Percentiles rank a stretch among this genome's conserved stretches.
Conservation (phyloP, 2,329 filamentous ascomycete species). For the Fusarium hainanense region DNA sequence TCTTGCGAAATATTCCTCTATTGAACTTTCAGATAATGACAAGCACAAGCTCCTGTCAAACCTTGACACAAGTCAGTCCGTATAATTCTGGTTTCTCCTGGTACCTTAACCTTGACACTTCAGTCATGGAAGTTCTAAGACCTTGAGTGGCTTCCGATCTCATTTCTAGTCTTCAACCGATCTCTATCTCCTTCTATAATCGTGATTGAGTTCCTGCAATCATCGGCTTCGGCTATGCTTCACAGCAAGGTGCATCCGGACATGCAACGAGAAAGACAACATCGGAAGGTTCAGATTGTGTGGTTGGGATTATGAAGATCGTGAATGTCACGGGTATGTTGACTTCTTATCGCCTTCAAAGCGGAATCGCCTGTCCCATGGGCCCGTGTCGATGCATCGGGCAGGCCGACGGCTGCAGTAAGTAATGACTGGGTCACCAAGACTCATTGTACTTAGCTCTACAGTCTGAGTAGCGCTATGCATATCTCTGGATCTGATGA, state of each 20-base stretch:
- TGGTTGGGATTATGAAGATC: not conserved
- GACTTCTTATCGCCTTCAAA: not conserved
- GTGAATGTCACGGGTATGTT: not conserved
- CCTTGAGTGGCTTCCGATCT: not conserved
- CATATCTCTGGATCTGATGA: not conserved
- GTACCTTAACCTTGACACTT: not conserved
- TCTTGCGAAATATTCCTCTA: no score
- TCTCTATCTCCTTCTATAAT: not conserved
- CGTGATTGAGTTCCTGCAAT: not conserved
- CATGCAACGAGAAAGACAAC: not conserved
- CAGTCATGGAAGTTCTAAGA: not conserved
- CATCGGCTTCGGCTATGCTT: not conserved
- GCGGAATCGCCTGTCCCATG: not conserved
- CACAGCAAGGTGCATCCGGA: not conserved
- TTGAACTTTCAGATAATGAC: not conserved
- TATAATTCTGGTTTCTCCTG: no score
- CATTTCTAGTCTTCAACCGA: not conserved
- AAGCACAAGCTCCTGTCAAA: not conserved
- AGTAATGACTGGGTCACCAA: not conserved
- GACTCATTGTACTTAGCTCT: not conserved
- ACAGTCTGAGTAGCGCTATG: not conserved
- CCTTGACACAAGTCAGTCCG: not conserved
- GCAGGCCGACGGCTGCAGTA: slow-evolving; percentile 4
- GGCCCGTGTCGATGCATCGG: not conserved
- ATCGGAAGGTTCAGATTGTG: not conserved